Base-by-base conservation (phyloP, 2,329 filamentous ascomycete genomes). In the Verticillium nubilum region DNA sequence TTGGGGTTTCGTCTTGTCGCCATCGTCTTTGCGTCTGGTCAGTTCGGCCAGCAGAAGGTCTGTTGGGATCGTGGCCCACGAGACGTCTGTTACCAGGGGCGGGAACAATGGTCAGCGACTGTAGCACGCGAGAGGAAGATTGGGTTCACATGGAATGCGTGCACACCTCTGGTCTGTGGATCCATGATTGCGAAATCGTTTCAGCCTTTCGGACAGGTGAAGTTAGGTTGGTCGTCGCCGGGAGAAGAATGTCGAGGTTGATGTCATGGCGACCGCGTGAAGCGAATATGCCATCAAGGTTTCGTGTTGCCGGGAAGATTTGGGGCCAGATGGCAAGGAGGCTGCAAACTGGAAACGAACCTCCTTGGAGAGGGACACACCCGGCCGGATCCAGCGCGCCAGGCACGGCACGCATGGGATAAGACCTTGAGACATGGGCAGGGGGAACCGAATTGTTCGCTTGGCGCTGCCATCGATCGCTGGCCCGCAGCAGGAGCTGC, bases 21-120 rank as follows among this genome's bases (percentile, higher is more conserved):
- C 64, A 61, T 66, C 67, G 58, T 70, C 70, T 59, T 77, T 76
- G 59, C 83, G 79, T 64, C 76, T 75, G 29, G 75, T 72, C 23
- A 86, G 74, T 68, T 86, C 83, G 63, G 80, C 79, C 54, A 79
- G 75, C 55, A 86, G 76, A 42, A 79, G 59, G 37, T 80, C 72
- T 60, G 82, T 84, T 3, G 83, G 74, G 35, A 85, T 73, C n/a
- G 76, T 78, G 52, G 80, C 74, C 80, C 81, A 78, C 29, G 70
- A 68, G 42, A 67, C 64, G 63, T 72, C 76, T 78, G 60, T 9
- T 6, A 23, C 19, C 42, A 7, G 19, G 42, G 42, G 19, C 9
- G 19, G 19, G 19, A 50, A 9, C 9, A 19, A 50, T 25, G n/a
- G 42, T 50, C 19, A 50, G 42, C 42, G 25, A 26, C 42, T 10